Evolutionary conservation across 371 early-diverging fungal species (phyloP).

Genomic region (Smittium culicis): DNA sequence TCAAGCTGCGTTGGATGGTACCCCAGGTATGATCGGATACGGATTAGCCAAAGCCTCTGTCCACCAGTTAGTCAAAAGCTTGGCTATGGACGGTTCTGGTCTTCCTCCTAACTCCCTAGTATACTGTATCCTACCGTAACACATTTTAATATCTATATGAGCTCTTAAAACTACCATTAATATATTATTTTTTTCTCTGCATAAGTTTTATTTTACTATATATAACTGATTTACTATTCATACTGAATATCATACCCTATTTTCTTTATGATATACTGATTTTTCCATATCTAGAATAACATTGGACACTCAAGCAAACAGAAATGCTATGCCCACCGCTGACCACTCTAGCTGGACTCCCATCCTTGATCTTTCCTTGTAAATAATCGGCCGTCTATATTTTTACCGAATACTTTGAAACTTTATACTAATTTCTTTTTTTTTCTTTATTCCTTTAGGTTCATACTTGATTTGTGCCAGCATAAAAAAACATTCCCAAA

Average conservation of each 20-base stretch:
- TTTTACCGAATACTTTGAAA: too few species aligned
- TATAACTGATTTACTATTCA: too few species aligned
- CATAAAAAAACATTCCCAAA: neutral
- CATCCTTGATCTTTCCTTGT: slow-evolving; percentile 53
- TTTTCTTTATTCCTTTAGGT: too few species aligned
- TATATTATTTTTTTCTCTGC: too few species aligned
- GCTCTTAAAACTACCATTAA: too few species aligned
- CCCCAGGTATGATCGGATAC: slow-evolving; percentile 86
- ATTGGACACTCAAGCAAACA: slow-evolving; percentile 87
- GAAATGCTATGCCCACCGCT: slow-evolving; percentile 74
- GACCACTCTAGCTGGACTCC: slow-evolving; percentile 84
- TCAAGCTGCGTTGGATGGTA: slow-evolving; percentile 54
- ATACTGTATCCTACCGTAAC: slow-evolving; percentile 52
- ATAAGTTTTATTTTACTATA: too few species aligned
- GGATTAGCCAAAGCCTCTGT: slow-evolving; percentile 90
- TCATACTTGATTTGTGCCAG: neutral
- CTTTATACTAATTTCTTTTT: neutral
- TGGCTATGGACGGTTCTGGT: slow-evolving; percentile 59
- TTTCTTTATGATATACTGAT: too few species aligned
- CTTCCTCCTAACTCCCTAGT: slow-evolving; percentile 57
- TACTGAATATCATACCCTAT: too few species aligned
- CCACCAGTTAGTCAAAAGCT: slow-evolving; percentile 71
- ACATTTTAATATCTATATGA: neutral
- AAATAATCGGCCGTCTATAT: too few species aligned
- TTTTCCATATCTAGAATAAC: slow-evolving; percentile 45